A percentile compares a stretch with the other conserved stretches of the same genome.
These are phyloP conservation scores for Leccinum longicurvipes DNA, from an alignment of 768 basidiomycete genomes.

Conservation along the genomic window DNA sequence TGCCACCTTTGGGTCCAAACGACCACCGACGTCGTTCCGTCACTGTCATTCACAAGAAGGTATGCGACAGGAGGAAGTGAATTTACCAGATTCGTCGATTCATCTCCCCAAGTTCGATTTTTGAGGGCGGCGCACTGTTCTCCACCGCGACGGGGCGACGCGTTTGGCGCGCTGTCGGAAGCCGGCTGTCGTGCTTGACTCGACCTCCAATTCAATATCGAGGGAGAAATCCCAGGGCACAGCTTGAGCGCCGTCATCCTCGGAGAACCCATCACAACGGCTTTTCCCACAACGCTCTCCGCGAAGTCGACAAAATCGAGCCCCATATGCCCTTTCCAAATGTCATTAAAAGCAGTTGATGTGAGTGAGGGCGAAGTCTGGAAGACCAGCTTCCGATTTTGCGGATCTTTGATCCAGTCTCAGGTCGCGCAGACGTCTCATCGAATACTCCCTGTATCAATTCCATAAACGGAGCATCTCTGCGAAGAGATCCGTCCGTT, in stretches of 20 bases:
- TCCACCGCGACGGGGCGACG: slow-evolving; percentile 1
- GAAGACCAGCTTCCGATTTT: background rate
- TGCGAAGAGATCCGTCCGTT: slow-evolving; percentile 10
- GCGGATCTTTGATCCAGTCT: slow-evolving; percentile 5
- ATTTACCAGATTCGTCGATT: slow-evolving; percentile 9
- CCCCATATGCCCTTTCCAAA: background rate
- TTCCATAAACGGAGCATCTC: slow-evolving; percentile 4
- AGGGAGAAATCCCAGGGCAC: background rate
- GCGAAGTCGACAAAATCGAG: slow-evolving; percentile 3
- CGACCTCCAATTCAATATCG: slow-evolving; percentile 2
- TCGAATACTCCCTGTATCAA: background rate
- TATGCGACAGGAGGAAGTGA: background rate
- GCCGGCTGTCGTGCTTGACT: background rate
- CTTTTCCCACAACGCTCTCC: slow-evolving; percentile 9
- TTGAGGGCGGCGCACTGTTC: background rate
- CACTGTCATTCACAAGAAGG: slow-evolving; percentile 1
- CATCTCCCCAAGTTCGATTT: slow-evolving; percentile 5
- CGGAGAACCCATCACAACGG: too few species aligned
- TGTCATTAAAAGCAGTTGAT: background rate
- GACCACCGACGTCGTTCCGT: background rate
- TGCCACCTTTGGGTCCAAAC: background rate
- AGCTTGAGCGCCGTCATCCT: too few species aligned
- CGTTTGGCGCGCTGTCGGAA: slow-evolving; percentile 2
- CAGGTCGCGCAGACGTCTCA: background rate
- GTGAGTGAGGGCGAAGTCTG: background rate